Conservation (phyloP, 495 filamentous ascomycete species). For the Aspergillus kassunensis region DNA sequence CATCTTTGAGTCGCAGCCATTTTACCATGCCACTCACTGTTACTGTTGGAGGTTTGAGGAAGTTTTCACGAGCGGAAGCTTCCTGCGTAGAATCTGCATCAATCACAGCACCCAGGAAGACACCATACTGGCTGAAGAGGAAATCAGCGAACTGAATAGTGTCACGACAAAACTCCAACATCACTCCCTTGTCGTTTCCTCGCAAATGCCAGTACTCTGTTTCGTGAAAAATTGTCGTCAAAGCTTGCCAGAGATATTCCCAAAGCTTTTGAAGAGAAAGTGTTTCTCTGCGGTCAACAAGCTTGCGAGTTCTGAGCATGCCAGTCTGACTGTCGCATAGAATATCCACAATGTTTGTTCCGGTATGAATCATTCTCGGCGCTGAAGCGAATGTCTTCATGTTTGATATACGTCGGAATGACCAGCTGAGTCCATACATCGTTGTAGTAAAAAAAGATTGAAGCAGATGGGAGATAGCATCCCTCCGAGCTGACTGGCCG, state of each 20-base stretch:
- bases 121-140: slow-evolving; percentile 75
- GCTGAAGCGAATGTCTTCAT: slow-evolving; percentile 63
- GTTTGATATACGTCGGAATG: slow-evolving; percentile 51
- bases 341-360: slow-evolving; percentile 70
- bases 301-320: slow-evolving; percentile 62
- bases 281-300: slow-evolving; percentile 55
- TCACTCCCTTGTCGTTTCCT: slow-evolving; percentile 61
- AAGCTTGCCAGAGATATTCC: slow-evolving; percentile 71
- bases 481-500: slow-evolving; percentile 61
- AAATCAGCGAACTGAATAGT: slow-evolving; percentile 88
- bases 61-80: slow-evolving; percentile 38
- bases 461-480: slow-evolving; percentile 70
- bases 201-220: slow-evolving; percentile 74
- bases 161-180: slow-evolving; percentile 91
- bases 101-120: slow-evolving; percentile 66
- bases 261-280: slow-evolving; percentile 70
- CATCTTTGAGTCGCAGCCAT: slow-evolving; percentile 81
- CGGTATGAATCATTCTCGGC: slow-evolving; percentile 66
- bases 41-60: slow-evolving; percentile 55
- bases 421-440: slow-evolving; percentile 57
- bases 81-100: slow-evolving; percentile 38
- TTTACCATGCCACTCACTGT: slow-evolving; percentile 67
- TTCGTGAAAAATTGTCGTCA: slow-evolving; percentile 76
- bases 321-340: slow-evolving; percentile 81
- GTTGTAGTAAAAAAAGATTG: slow-evolving; percentile 59